Base-by-base conservation (phyloP, 352 stramenopile genomes). In the Phytopythium cucurbitacearum region DNA sequence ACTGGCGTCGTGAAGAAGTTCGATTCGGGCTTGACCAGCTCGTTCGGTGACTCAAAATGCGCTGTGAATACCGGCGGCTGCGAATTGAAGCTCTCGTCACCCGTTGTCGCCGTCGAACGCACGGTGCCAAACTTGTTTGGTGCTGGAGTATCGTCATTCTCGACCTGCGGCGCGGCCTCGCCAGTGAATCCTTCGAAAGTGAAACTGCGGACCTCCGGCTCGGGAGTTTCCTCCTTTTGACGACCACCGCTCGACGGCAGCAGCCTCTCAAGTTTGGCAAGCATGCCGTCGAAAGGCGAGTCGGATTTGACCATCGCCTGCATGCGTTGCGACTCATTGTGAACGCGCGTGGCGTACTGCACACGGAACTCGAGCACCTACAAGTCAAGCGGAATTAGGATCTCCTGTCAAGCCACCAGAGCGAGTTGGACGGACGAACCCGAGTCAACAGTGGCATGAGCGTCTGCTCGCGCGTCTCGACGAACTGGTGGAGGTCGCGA, bases 101-200 rank as follows among this genome's bases (percentile, higher is more conserved):
- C 28, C 4, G 48, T 37, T 5, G 40, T 36, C 7, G 38, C 48
- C 5, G 48, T 54, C 48, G 16, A 39, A 1, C 48, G 48, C 21
- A 54, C 48, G 13, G 21, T 46, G 37, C 46, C 39, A 13, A 16
- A 38, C 48, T 54, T 54, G 37, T 9, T n/a, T 28, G 7, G 11
- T 15, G n/a, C 4, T 11, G 41, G 13, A n/a, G 41, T 65, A 11
- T 51, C 4, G 33, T 59, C 43, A 5, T 10, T 40, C 5, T 55
- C 51, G 1, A 57, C 35, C 9, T 56, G 33, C 3, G 65, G 51
- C 36, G 65, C 45, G 2, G 53, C 55, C 53, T 79, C 74, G 7
- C 76, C 80, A 2, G 85, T 73, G 52, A 89, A 91, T n/a, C 66
- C 77, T 54, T 80, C 68, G 43, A 89, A 89, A 5, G 76, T 84